These are phyloP conservation scores for Parietaria judaica DNA, from an alignment of 306 rosid genomes.

Conservation along the genomic window DNA sequence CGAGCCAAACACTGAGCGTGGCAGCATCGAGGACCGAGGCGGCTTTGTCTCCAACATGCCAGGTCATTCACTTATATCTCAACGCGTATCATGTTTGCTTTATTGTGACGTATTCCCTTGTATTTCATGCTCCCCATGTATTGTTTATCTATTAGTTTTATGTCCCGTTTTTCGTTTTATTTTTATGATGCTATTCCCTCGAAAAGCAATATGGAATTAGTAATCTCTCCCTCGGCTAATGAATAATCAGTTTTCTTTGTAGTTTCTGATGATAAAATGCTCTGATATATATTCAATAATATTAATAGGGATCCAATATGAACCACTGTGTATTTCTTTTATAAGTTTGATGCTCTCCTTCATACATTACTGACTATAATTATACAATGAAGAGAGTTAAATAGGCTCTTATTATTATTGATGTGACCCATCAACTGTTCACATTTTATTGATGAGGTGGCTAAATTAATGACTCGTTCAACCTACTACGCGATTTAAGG, in stretches of 20 bases:
- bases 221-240: no score
- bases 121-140: background rate
- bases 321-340: no score
- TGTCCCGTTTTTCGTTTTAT: background rate
- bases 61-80: constrained; percentile 40
- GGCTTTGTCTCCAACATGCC: constrained; percentile 95
- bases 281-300: background rate
- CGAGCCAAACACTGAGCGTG: constrained; percentile 77
- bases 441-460: background rate
- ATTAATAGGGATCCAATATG: no score
- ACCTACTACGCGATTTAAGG: background rate
- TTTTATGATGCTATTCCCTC: background rate
- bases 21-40: constrained; percentile 69
- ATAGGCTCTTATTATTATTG: background rate
- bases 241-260: no score
- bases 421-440: constrained; percentile 1
- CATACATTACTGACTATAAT: background rate
- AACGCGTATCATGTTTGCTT: constrained; percentile 12
- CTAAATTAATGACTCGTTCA: background rate
- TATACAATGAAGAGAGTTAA: background rate
- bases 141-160: no score
- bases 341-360: no score
- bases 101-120: background rate
- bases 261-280: no score
- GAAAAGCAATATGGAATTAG: no score